Evolutionary conservation across 1,139 yeast species (phyloP), one percentile per base, ranked within the genome.

Genomic region (Nematodospora anomalae): DNA sequence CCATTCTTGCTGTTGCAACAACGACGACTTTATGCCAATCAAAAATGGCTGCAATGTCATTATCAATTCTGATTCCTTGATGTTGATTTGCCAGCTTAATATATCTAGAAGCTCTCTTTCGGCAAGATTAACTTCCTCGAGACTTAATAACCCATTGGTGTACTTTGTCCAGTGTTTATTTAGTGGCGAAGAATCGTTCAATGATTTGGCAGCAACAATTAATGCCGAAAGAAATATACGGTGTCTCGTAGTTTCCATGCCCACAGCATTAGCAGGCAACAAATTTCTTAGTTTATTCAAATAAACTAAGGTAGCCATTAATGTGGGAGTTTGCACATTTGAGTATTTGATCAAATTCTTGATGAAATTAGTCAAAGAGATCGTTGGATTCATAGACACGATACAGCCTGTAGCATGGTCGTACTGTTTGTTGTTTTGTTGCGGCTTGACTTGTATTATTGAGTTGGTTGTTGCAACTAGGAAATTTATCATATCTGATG

Each of bases 141-240:
- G 66, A 16, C 80, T 59, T 47, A 92, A 74, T 40, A 92, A 68
- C 1, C 96, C 96, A 57, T 83, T 80, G 10, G 97, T 88, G 67
- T 89, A 90, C 43, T 78, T 74, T 11, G 95, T 83, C 98, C 98
- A 92, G 67, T 90, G 96, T 64, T 84, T 89, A 64, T 92, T 92
- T 60, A 90, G 76, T 34, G 97, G 98, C 12, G 94, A 82, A 3
- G 95, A 83, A 64, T 92, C 98, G 61, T 92, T 92, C 46, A 90
- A 75, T 46, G 82, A 82, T 65, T 92, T 92, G 16, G 97, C 96
- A 26, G 95, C 85, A 43, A 92, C 68, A 36, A 92, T 86, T 44
- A 92, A 71, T 30, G 96, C 79, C 0, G 96, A 95, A 39, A 92
- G 68, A 49, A 92, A 90, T 42, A 92, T 86, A 44, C 97, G 74